Evolutionary conservation across 148 eudicot species (phyloP).

Genomic region (Suaeda aralocaspica): DNA sequence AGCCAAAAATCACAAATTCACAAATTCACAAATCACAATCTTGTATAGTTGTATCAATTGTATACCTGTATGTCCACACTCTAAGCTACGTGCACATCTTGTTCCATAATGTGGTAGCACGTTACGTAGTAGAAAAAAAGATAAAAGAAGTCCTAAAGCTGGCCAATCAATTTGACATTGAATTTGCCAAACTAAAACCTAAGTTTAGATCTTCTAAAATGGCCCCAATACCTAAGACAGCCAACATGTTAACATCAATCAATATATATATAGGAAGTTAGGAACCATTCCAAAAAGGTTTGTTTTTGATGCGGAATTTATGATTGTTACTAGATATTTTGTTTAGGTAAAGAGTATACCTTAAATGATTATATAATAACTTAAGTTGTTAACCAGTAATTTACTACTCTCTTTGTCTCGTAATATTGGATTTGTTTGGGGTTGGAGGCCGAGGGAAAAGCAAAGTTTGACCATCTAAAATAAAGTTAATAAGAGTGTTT

Average conservation of each 20-base stretch:
- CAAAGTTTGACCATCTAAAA: too few species aligned
- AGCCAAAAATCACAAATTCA: too few species aligned
- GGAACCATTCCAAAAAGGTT: not conserved
- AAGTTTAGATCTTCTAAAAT: not conserved
- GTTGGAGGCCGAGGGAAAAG: too few species aligned
- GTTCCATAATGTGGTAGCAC: constrained; percentile 21
- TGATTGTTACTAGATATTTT: not conserved
- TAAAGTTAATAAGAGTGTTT: too few species aligned
- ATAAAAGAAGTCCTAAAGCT: not conserved
- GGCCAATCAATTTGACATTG: constrained; percentile 12
- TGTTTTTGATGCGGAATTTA: not conserved
- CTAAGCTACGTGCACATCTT: constrained; percentile 4
- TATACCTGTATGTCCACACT: not conserved
- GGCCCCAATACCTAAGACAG: constrained; percentile 16
- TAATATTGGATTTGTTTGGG: too few species aligned
- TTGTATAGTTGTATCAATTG: too few species aligned
- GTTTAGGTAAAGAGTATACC: not conserved
- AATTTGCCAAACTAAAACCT: not conserved
- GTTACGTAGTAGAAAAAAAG: not conserved
- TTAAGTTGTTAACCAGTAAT: not conserved
- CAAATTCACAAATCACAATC: too few species aligned
- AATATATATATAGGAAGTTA: not conserved
- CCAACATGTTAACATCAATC: not conserved
- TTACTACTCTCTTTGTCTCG: too few species aligned
- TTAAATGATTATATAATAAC: not conserved